Percentiles rank a stretch among this genome's conserved stretches.
These are phyloP conservation scores for Trametes gibbosa DNA, from an alignment of 768 basidiomycete species.

Conservation along the genomic window DNA sequence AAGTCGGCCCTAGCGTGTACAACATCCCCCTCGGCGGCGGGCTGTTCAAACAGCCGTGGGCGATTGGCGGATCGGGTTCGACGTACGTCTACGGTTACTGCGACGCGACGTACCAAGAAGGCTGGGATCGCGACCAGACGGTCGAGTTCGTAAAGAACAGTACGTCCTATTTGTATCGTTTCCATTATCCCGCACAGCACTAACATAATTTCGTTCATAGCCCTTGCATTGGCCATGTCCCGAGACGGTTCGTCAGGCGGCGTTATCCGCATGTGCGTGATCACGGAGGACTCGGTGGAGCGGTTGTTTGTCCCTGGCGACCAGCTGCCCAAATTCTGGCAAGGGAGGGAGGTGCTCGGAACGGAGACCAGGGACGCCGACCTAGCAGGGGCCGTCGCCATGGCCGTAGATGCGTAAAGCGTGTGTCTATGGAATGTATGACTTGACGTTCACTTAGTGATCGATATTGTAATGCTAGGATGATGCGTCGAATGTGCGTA, in stretches of 20 bases:
- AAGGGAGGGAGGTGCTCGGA: conserved; percentile 71
- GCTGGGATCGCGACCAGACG: conserved; percentile 87
- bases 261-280: conserved; percentile 95
- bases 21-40: conserved; percentile 98
- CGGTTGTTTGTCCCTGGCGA: conserved; percentile 90
- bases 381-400: conserved; percentile 34
- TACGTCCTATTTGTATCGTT: too few relatives aligned
- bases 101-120: conserved; percentile 95
- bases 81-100: conserved; percentile 99
- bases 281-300: conserved; percentile 90
- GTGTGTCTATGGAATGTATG: conserved; percentile 14
- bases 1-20: conserved; percentile 88
- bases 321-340: conserved; percentile 87
- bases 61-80: conserved; percentile 96
- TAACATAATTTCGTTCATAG: conserved; percentile 38
- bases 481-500: background rate
- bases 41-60: conserved; percentile 96
- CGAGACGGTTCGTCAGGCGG: conserved; percentile 98
- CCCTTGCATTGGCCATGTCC: conserved; percentile 92
- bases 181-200: background rate
- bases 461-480: conserved; percentile 13
- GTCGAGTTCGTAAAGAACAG: conserved; percentile 95
- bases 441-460: conserved; percentile 14
- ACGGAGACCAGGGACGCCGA: conserved; percentile 23
- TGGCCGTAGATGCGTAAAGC: conserved; percentile 41